Evolutionary conservation across 352 stramenopile species (phyloP).

Genomic region (Phytophthora crassamura): DNA sequence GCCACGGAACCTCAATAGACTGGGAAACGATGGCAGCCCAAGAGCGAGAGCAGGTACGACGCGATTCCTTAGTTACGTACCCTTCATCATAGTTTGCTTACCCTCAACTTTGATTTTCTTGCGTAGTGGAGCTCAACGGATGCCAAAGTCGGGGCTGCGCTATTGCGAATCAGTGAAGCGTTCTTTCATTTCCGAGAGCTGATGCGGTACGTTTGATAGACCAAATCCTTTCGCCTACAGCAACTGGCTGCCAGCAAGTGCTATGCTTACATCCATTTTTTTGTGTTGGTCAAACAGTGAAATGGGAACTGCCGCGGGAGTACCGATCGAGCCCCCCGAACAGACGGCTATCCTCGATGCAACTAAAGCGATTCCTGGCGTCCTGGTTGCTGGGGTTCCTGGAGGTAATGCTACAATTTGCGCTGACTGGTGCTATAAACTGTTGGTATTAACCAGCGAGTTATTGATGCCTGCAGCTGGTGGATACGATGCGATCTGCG

Average conservation of each 20-base stretch:
- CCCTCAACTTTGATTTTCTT: neutral
- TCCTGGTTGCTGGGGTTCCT: slow-evolving; percentile 94
- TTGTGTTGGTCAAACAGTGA: slow-evolving; percentile 33
- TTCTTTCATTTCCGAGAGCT: slow-evolving; percentile 82
- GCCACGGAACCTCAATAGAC: slow-evolving; percentile 6
- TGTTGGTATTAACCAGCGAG: neutral
- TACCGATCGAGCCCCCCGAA: slow-evolving; percentile 93
- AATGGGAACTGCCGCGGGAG: slow-evolving; percentile 91
- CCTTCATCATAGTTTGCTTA: neutral
- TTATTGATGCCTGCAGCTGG: slow-evolving; percentile 68
- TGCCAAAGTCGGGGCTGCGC: slow-evolving; percentile 37
- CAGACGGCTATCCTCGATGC: slow-evolving; percentile 94
- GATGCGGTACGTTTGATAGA: slow-evolving; percentile 69
- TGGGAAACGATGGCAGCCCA: slow-evolving; percentile 30
- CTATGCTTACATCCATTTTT: too few species aligned
- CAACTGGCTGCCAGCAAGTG: too few species aligned
- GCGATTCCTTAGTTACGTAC: neutral
- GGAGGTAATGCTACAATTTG: slow-evolving; percentile 56
- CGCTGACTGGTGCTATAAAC: neutral
- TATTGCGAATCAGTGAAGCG: slow-evolving; percentile 68
- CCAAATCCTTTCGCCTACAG: neutral
- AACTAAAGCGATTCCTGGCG: slow-evolving; percentile 92
- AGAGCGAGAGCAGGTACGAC: slow-evolving; percentile 36
- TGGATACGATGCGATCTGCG: slow-evolving; percentile 97
- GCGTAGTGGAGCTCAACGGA: slow-evolving; percentile 57